These are phyloP conservation scores for Monascus purpureus DNA, from an alignment of 495 filamentous ascomycete genomes.

Conservation along the genomic window DNA sequence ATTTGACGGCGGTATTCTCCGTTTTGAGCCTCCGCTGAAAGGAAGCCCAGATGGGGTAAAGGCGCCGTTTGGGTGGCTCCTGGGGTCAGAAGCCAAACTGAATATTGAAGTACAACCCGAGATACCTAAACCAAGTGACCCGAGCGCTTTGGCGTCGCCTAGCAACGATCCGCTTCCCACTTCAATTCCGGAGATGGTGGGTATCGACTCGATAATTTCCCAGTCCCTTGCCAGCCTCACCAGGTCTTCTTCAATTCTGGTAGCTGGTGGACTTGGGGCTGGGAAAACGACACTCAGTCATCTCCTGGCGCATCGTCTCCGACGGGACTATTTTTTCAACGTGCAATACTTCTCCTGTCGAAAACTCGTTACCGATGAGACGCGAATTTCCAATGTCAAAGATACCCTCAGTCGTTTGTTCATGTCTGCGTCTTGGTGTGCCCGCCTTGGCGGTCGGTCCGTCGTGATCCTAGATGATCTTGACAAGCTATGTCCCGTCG, in stretches of 20 bases:
- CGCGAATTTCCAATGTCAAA: slow-evolving; percentile 74
- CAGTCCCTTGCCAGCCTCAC: slow-evolving; percentile 58
- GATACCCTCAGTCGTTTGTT: slow-evolving; percentile 74
- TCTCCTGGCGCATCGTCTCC: slow-evolving; percentile 50
- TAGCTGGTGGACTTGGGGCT: slow-evolving; percentile 77
- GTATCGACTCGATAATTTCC: slow-evolving; percentile 62
- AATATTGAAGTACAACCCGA: slow-evolving; percentile 58
- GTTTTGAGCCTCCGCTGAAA: slow-evolving; percentile 49
- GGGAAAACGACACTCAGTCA: slow-evolving; percentile 71
- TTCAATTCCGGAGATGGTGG: slow-evolving; percentile 53
- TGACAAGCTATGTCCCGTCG: slow-evolving; percentile 78
- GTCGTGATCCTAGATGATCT: slow-evolving; percentile 85
- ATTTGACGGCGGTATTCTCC: slow-evolving; percentile 57
- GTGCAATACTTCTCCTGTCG: slow-evolving; percentile 71
- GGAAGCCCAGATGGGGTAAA: slow-evolving; percentile 30
- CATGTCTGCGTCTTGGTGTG: slow-evolving; percentile 78
- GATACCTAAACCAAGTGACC: slow-evolving; percentile 43
- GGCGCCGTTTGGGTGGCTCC: slow-evolving; percentile 51
- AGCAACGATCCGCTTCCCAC: slow-evolving; percentile 39
- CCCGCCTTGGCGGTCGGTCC: slow-evolving; percentile 66
- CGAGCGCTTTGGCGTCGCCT: slow-evolving; percentile 28
- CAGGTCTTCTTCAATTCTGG: slow-evolving; percentile 74
- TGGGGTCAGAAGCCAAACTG: slow-evolving; percentile 60
- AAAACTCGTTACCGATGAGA: slow-evolving; percentile 77
- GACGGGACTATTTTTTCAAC: slow-evolving; percentile 54